These are phyloP conservation scores for Xylaria curta DNA, from an alignment of 495 filamentous ascomycete genomes.

Conservation along the genomic window DNA sequence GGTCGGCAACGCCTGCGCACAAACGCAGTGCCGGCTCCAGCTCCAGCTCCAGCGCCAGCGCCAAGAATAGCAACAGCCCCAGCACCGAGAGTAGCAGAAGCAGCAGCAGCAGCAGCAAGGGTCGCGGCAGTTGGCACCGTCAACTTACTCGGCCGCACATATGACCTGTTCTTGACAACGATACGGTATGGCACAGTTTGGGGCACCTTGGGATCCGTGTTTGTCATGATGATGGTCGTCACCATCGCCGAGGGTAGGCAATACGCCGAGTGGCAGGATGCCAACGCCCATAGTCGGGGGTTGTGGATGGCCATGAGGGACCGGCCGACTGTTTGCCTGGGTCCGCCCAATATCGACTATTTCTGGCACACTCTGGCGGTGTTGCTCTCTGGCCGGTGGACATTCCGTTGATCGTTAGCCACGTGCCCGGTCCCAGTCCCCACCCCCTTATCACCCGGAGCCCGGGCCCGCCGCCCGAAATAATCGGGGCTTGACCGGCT, in stretches of 20 bases:
- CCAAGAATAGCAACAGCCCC: no score
- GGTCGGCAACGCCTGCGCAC: background rate
- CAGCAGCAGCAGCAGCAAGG: background rate
- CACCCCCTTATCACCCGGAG: background rate
- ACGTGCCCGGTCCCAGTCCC: background rate
- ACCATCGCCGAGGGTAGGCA: constrained; percentile 27
- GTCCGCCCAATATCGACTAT: constrained; percentile 19
- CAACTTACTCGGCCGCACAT: background rate
- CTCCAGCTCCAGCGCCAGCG: no score
- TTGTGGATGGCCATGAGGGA: constrained; percentile 14
- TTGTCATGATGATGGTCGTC: constrained; percentile 1
- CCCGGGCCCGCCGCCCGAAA: background rate
- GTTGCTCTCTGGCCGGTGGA: background rate
- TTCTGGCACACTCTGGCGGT: constrained; percentile 17
- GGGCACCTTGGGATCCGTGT: background rate
- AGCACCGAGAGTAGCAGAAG: no score
- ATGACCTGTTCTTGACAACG: background rate
- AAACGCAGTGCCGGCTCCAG: no score
- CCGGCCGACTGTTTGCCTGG: constrained; percentile 6
- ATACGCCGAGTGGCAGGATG: constrained; percentile 16
- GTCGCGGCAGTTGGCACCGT: background rate
- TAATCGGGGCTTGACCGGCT: background rate
- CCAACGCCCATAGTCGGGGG: constrained; percentile 29
- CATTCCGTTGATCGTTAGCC: background rate
- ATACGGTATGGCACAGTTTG: background rate